Conservation (phyloP, 345 rosid genomes). For the Erodium maritimum region DNA sequence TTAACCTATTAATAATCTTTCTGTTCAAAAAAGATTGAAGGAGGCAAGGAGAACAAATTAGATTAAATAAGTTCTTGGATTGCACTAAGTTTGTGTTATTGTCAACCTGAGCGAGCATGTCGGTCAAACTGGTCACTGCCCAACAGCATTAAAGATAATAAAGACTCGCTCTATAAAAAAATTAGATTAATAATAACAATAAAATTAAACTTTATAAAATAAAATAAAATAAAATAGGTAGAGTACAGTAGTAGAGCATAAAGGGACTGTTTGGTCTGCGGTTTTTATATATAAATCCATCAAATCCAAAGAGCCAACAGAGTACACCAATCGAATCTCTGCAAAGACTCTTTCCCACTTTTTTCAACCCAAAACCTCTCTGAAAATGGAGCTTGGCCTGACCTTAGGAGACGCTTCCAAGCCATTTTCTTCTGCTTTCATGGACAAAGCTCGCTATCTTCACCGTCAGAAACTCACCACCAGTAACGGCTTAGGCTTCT, state of each 20-base stretch:
- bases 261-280: not conserved
- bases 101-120: not conserved
- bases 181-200: too few species aligned
- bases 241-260: not conserved
- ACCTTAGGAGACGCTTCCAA: constrained; percentile 68
- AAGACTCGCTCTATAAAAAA: not conserved
- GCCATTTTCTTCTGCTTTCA: constrained; percentile 37
- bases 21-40: too few species aligned
- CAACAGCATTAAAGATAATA: not conserved
- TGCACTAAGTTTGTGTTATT: not conserved
- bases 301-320: not conserved
- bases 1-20: too few species aligned
- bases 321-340: not conserved
- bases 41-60: too few species aligned
- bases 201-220: not conserved
- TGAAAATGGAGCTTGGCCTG: constrained; percentile 72
- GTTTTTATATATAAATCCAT: not conserved
- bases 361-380: not conserved
- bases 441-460: constrained; percentile 29
- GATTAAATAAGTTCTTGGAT: too few species aligned
- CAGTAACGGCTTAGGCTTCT: constrained; percentile 45
- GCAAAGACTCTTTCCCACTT: not conserved
- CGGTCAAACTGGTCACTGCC: not conserved
- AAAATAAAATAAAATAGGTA: constrained; percentile 1
- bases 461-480: not conserved